Conservation (phyloP, 2,329 filamentous ascomycete species). For the Penicillium hordei region DNA sequence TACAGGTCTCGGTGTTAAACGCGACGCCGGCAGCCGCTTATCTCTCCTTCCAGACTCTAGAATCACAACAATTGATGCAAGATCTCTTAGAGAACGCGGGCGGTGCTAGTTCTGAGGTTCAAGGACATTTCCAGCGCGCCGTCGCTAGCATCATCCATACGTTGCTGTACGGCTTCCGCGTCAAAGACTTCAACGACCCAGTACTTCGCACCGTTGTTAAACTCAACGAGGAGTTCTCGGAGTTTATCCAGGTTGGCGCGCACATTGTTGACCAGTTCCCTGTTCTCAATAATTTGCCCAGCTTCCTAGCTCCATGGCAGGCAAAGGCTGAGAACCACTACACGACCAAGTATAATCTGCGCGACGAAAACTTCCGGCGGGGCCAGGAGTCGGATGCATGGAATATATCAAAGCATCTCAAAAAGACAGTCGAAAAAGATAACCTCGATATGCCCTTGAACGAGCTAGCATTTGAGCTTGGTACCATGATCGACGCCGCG, state of each 20-base stretch:
- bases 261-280: conserved; percentile 47
- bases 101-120: background rate
- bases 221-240: background rate
- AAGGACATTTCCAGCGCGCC: background rate
- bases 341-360: background rate
- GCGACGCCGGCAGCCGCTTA: conserved; percentile 17
- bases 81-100: background rate
- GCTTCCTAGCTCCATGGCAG: conserved; percentile 50
- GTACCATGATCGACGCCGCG: background rate
- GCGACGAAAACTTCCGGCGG: background rate
- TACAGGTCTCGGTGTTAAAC: conserved; percentile 50
- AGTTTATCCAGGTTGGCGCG: background rate
- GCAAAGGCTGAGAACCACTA: conserved; percentile 18
- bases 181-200: background rate
- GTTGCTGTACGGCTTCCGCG: background rate
- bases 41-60: conserved; percentile 2
- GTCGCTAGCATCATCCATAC: background rate
- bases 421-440: background rate
- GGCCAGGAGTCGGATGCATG: background rate
- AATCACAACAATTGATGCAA: background rate
- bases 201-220: background rate
- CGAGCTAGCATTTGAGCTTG: background rate
- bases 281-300: conserved; percentile 45
- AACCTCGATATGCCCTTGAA: background rate
- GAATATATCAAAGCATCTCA: background rate